phyloP scores from a whole-genome alignment of 805 yeast genomes.

The Zygoascus tannicola region DNA sequence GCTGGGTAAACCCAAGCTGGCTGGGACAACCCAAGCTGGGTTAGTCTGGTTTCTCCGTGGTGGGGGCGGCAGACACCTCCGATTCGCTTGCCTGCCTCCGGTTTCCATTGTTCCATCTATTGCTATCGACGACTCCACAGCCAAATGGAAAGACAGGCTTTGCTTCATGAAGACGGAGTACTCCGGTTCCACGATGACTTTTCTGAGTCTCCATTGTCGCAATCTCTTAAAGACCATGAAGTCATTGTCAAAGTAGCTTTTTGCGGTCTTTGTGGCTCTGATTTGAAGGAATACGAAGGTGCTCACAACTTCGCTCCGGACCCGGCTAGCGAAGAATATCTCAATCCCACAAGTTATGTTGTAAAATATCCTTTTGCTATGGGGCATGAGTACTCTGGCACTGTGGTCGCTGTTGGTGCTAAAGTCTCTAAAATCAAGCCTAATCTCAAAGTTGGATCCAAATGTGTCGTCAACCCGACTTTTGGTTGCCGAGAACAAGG shows the following conservation, averaged over 20 bases:
- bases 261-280: slow-evolving; percentile 61
- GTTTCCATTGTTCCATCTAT: too few species aligned
- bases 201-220: not conserved
- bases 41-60: too few species aligned
- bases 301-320: slow-evolving; percentile 48
- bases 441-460: slow-evolving; percentile 41
- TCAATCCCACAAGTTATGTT: slow-evolving; percentile 29
- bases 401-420: slow-evolving; percentile 37
- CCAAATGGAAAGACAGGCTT: slow-evolving; percentile 6
- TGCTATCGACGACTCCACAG: too few species aligned
- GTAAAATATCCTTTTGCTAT: slow-evolving; percentile 36
- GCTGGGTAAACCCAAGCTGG: too few species aligned
- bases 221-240: slow-evolving; percentile 28
- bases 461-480: slow-evolving; percentile 55
- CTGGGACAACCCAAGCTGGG: too few species aligned
- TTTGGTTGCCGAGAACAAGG: slow-evolving; percentile 39
- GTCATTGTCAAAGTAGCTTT: slow-evolving; percentile 38
- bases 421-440: slow-evolving; percentile 31
- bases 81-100: too few species aligned
- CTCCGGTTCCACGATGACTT: not conserved
- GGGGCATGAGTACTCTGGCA: slow-evolving; percentile 50
- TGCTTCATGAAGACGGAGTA: slow-evolving; percentile 6
- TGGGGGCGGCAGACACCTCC: too few species aligned
- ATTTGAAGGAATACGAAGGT: slow-evolving; percentile 46
- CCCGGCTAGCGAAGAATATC: slow-evolving; percentile 27